Evolutionary conservation across 768 basidiomycete genomes (phyloP), one percentile per base, ranked within the genome.

Genomic region (Erythrobasidium yunnanense): DNA sequence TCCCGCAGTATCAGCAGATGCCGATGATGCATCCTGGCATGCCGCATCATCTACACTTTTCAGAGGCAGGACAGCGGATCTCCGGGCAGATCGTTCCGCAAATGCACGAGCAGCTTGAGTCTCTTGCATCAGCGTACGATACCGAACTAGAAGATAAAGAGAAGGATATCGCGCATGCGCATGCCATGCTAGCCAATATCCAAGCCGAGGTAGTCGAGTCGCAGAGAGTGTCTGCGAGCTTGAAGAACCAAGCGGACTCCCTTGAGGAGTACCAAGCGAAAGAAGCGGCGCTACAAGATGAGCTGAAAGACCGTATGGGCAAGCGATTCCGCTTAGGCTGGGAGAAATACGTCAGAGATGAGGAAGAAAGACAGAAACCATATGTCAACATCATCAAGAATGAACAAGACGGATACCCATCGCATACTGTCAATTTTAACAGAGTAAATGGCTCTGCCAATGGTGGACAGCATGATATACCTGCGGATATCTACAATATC

Each of bases 121-220:
- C 84, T 71, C 81, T 99, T 20, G 93, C 92, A 0, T 79, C 84
- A 5, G 86, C 88, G 0, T 96, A 91, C 73, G 93, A 99, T 72
- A 84, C 86, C 70, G 93, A 99, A 77, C 80, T 96, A 15, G 82
- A 84, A 67, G 87, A 90, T 65, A 91, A 92, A 74, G 91, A 96
- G 73, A 83, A 90, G 38, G 90, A 95, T 73, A 85, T 87, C 71
- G 83, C 82, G 2, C 93, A 96, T 73, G 92, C 92, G 1, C 87
- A 88, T 71, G 86, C 88, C 0, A 79, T 95, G 35, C 81, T 93
- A 35, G 80, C 80, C 47, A 89, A 87, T 72, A 90, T 95, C 55
- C 87, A 93, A 73, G 83, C 85, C 42, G 92, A 97, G 76, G 88
- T 95, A 66, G 79, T 86, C 46, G 90, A 91, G 72, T 87, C 86